Evolutionary conservation across 345 rosid species (phyloP), one percentile per base, ranked within the genome.

Genomic region (Ricinus communis): DNA sequence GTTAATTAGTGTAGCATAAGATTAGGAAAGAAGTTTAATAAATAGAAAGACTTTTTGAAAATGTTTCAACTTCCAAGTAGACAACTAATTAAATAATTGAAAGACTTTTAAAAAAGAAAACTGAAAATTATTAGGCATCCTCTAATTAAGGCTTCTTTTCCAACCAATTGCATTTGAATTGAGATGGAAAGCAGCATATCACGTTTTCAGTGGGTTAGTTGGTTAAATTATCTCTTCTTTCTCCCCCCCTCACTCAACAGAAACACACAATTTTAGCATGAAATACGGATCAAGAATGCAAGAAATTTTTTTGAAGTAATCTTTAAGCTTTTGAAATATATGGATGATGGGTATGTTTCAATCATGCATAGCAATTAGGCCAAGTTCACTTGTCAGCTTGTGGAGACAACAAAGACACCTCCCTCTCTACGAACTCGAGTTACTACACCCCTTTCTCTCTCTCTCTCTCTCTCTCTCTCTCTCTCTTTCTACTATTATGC

Each of bases 401-500:
- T 79, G 87, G 76, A 69, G 87, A 86, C 85, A 84, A 69, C 74
- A 76, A 68, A 74, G 75, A 80, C 84, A 80, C 73, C 65, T 47
- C 64, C 59, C 62, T 53, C 71, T 52, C 73, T 71, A 33, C 60
- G 68, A 78, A 62, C 80, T 76, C 76, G 15, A 67, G 68, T 71
- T 70, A 58, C 71, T 73, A 41, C 62, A 15, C 18, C 9, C 4
- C 54, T 27, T 21, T 38, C n/a, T 59, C 45, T 65, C 58, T 51
- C 58, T 73, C 21, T 73, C 58, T 28, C 55, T 11, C 25, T 12
- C n/a, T n/a, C n/a, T n/a, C n/a, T 59, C 45, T 65, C 58, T 51
- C 58, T 73, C 21, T 73, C 58, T 28, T 60, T 11, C 25, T 12
- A 19, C 51, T 51, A 16, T 30, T 45, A 43, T 27, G 38, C 57